phyloP scores from a whole-genome alignment of 2,329 filamentous ascomycete species.

The Hypocrella siamensis region DNA sequence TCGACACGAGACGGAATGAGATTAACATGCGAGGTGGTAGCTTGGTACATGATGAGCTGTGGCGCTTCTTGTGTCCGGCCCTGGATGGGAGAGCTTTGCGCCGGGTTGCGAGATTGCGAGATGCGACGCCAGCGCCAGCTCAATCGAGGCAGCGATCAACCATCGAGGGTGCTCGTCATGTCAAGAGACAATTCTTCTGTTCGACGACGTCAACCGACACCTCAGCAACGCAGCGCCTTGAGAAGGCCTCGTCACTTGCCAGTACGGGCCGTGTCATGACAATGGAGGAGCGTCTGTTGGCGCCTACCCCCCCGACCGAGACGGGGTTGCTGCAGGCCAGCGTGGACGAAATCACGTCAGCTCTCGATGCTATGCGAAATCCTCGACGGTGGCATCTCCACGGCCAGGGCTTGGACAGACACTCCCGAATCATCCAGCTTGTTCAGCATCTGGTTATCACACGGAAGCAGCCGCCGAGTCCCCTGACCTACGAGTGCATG shows the following conservation, averaged over 20 bases:
- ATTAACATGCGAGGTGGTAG: conserved; percentile 13
- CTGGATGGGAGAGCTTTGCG: conserved; percentile 25
- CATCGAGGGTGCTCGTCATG: background rate
- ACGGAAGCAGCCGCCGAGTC: conserved; percentile 37
- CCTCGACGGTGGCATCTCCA: conserved; percentile 6
- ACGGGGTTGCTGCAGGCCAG: conserved; percentile 6
- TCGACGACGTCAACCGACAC: background rate
- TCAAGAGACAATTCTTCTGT: background rate
- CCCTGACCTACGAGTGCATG: conserved; percentile 55
- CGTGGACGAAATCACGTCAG: conserved; percentile 11
- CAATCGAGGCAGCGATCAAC: background rate
- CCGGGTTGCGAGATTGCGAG: conserved; percentile 13
- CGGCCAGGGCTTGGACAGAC: conserved; percentile 9
- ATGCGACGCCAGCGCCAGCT: background rate
- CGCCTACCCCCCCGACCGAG: conserved; percentile 7
- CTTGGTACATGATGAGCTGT: conserved; percentile 40
- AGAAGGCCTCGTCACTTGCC: too few species aligned
- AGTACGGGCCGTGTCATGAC: background rate
- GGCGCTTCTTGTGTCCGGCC: conserved; percentile 47
- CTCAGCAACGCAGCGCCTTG: too few species aligned
- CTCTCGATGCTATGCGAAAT: conserved; percentile 13
- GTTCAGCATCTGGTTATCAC: conserved; percentile 42
- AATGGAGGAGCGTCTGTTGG: conserved; percentile 7
- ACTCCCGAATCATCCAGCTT: conserved; percentile 20
- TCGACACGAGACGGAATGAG: background rate